These are phyloP conservation scores for Penicillium mononematosum DNA, from an alignment of 495 filamentous ascomycete genomes.

Conservation along the genomic window DNA sequence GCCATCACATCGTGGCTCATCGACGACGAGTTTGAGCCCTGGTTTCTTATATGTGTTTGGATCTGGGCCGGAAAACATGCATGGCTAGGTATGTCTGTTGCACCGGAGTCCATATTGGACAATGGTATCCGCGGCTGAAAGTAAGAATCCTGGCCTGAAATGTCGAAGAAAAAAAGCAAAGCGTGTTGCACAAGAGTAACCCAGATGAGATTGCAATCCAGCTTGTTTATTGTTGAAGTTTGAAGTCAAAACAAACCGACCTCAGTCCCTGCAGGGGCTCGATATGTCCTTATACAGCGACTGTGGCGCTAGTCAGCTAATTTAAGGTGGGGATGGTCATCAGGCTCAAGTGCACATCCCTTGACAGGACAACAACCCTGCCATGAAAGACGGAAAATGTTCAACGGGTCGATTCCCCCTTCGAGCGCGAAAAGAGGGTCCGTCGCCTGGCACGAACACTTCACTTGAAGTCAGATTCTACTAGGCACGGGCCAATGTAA, in stretches of 20 bases:
- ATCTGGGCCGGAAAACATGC: conserved; percentile 26
- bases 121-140: conserved; percentile 20
- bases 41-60: conserved; percentile 28
- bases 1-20: conserved; percentile 26
- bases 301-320: conserved; percentile 22
- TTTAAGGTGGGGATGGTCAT: conserved; percentile 27
- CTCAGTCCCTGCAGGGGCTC: conserved; percentile 25
- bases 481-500: conserved; percentile 30
- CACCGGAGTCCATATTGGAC: conserved; percentile 29
- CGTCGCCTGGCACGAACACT: conserved; percentile 18
- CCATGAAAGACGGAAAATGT: conserved; percentile 26
- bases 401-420: conserved; percentile 19
- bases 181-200: conserved; percentile 24
- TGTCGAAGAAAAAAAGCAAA: conserved; percentile 21
- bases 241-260: conserved; percentile 21
- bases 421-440: conserved; percentile 11
- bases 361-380: conserved; percentile 30
- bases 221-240: conserved; percentile 14
- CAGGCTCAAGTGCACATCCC: conserved; percentile 24
- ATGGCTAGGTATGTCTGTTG: conserved; percentile 20
- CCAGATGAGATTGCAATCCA: conserved; percentile 27
- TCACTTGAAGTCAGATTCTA: conserved; percentile 11
- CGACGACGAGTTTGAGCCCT: conserved; percentile 23
- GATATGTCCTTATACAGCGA: conserved; percentile 32
- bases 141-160: conserved; percentile 13